phyloP scores from a whole-genome alignment of 257 asterid species.

The Solanum paucissectum region DNA sequence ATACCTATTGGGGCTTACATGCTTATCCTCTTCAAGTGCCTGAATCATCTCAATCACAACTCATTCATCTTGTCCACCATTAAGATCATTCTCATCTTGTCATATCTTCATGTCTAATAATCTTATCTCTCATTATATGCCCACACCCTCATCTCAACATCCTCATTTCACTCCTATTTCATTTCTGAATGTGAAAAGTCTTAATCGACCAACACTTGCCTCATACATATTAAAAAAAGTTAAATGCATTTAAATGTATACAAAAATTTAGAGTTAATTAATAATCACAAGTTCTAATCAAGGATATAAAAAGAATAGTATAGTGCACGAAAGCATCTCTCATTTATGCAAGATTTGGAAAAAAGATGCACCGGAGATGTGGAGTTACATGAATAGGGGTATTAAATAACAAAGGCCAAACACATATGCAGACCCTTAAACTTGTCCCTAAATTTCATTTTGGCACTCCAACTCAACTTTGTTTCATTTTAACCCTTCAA shows the following conservation, averaged over 20 bases:
- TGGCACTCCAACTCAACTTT: too few species aligned
- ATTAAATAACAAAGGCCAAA: not conserved
- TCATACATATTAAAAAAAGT: too few species aligned
- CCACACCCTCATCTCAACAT: not conserved
- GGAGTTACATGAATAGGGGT: not conserved
- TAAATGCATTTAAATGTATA: not conserved
- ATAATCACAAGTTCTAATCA: not conserved
- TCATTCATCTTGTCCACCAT: not conserved
- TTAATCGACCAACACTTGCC: not conserved
- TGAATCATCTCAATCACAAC: not conserved
- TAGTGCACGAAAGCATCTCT: not conserved
- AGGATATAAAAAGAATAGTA: not conserved
- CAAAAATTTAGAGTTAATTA: not conserved
- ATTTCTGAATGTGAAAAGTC: not conserved
- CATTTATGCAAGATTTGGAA: not conserved
- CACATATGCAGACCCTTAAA: too few species aligned
- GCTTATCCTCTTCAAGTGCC: not conserved
- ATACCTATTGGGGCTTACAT: not conserved
- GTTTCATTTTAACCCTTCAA: too few species aligned
- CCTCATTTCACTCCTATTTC: not conserved
- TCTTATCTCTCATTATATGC: not conserved
- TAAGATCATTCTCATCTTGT: not conserved
- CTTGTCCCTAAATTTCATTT: too few species aligned
- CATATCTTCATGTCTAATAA: not conserved
- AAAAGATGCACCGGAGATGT: not conserved